phyloP scores from a whole-genome alignment of 2,329 filamentous ascomycete species.

The Colletotrichum trifolii region DNA sequence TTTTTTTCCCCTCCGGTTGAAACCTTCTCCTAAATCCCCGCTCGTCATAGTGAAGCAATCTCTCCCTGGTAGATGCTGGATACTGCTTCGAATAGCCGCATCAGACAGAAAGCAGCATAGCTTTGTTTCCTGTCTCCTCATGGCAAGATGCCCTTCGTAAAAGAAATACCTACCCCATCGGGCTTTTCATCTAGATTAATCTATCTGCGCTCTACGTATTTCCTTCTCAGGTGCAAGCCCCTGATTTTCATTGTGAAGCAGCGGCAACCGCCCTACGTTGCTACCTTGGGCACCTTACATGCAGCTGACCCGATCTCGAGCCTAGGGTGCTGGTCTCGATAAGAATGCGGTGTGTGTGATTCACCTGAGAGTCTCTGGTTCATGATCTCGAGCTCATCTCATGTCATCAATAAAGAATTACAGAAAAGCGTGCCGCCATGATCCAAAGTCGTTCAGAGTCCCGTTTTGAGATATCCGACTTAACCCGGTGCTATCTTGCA shows the following conservation, averaged over 20 bases:
- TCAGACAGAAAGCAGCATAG: slow-evolving; percentile 4
- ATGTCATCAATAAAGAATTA: too few species aligned
- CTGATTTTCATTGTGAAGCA: slow-evolving; percentile 30
- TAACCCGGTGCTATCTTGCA: too few species aligned
- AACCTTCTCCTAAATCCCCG: background rate
- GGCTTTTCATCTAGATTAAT: slow-evolving; percentile 1
- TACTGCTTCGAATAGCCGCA: background rate
- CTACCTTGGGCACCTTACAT: slow-evolving; percentile 7
- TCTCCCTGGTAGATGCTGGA: background rate
- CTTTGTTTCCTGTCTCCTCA: background rate
- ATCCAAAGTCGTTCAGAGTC: too few species aligned
- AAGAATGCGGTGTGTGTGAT: slow-evolving; percentile 1
- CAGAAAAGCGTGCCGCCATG: too few species aligned
- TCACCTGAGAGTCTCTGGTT: too few species aligned
- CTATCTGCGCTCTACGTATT: slow-evolving; percentile 10
- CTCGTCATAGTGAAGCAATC: background rate
- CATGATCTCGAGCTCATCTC: too few species aligned
- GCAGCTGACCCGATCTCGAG: slow-evolving; percentile 2
- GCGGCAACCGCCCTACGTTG: slow-evolving; percentile 5
- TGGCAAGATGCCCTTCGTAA: background rate
- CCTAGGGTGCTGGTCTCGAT: background rate
- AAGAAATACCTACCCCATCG: slow-evolving; percentile 1
- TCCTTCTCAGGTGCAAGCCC: slow-evolving; percentile 13
- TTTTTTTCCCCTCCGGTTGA: background rate
- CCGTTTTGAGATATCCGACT: too few species aligned